Evolutionary conservation across 169 alveolate genomes (phyloP), one percentile per base, ranked within the genome.

Genomic region (Plasmodium falciparum): DNA sequence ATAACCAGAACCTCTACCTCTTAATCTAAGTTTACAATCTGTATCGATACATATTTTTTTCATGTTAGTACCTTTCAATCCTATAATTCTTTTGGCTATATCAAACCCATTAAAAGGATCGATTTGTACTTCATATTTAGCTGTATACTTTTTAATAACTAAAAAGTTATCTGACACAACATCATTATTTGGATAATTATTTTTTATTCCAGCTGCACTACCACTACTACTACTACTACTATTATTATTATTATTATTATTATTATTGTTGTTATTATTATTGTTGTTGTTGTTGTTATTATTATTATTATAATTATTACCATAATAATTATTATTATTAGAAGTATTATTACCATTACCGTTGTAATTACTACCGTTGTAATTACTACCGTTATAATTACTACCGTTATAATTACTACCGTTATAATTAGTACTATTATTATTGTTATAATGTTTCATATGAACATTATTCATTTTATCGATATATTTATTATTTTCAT

Each of bases 1-100:
- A 92, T 95, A 97, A 3, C 99, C 99, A 2, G 99, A 98, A 11
- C 98, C 99, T 73, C 91, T 92, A 29, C 99, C 99, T 91, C 98
- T 95, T 49, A 98, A 93, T 88, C 99, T 93, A 52, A 98, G 89
- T 88, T 98, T 98, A 45, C 97, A 97, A 45, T 47, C 94, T 13
- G 95, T 91, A 67, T 73, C 92, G 58, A 97, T 97, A 47, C 97
- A 95, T 49, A 98, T 98, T 83, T 96, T 90, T 90, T 98, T 98
- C 98, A 98, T 97, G 88, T 98, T 98, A 29, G 97, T 94, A 66
- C 99, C 99, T 73, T 93, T 94, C 33, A 93, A 86, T 13, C 98
- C 99, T 9, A 98, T 98, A 13, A 98, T 92, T 85, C 98, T 95
- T 88, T 98, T 95, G 33, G 98, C 98, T 5, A 97, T 98, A 91